Conservation (phyloP, 1,284 basidiomycete genomes). For the Austropuccinia psidii region DNA sequence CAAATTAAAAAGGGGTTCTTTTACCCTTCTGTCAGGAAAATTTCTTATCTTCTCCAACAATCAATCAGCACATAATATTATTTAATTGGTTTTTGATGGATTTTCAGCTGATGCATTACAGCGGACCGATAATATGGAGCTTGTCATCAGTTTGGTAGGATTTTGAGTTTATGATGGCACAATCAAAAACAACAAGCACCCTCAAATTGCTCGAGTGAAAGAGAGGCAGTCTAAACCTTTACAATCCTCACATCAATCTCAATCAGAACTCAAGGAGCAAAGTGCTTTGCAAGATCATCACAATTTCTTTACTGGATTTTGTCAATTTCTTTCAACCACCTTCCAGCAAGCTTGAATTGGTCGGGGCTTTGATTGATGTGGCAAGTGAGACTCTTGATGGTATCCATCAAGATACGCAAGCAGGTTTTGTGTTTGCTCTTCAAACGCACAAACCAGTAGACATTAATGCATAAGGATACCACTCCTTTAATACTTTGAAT, state of each 20-base stretch:
- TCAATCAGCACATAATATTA: slow-evolving; percentile 56
- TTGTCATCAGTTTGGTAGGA: slow-evolving; percentile 73
- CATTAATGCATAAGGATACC: slow-evolving; percentile 89
- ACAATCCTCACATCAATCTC: slow-evolving; percentile 44
- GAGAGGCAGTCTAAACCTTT: slow-evolving; percentile 47
- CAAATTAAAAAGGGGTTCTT: slow-evolving; percentile 75
- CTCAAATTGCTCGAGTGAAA: slow-evolving; percentile 91
- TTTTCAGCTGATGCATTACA: slow-evolving; percentile 80
- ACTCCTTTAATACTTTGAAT: slow-evolving; percentile 49
- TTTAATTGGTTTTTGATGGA: slow-evolving; percentile 79
- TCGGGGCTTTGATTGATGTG: slow-evolving; percentile 62
- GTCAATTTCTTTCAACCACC: slow-evolving; percentile 91
- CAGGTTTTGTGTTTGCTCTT: slow-evolving; percentile 86
- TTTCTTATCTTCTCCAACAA: not conserved
- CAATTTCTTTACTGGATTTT: slow-evolving; percentile 86
- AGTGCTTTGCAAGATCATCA: slow-evolving; percentile 57
- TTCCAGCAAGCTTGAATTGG: slow-evolving; percentile 87
- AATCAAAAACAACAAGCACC: slow-evolving; percentile 69
- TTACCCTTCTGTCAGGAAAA: slow-evolving; percentile 62
- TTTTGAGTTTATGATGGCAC: slow-evolving; percentile 90
- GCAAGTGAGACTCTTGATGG: slow-evolving; percentile 93
- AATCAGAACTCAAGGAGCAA: slow-evolving; percentile 41
- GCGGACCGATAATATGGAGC: slow-evolving; percentile 75
- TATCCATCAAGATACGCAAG: slow-evolving; percentile 85
- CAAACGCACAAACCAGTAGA: slow-evolving; percentile 92